A percentile compares a stretch with the other conserved stretches of the same genome.
Evolutionary conservation across 768 basidiomycete species (phyloP).

Genomic region (Tylopilus vinaceipallidus): DNA sequence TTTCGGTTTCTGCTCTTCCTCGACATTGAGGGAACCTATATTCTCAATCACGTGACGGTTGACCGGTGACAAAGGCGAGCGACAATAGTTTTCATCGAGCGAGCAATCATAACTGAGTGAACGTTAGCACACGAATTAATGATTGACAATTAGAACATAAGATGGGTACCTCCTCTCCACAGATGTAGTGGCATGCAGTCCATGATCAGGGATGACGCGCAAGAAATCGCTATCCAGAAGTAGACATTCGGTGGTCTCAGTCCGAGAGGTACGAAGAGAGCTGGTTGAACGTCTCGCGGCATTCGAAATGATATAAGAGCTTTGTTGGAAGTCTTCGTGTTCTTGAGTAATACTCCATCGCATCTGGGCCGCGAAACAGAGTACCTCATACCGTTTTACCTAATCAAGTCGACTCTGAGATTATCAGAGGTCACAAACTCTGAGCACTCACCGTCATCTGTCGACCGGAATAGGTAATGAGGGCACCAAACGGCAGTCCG

Average conservation of each 20-base stretch:
- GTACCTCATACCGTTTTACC: constrained; percentile 29
- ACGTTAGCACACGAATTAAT: not conserved
- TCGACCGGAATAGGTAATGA: constrained; percentile 19
- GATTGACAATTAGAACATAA: not conserved
- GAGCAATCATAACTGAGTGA: constrained; percentile 1
- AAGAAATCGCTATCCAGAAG: constrained; percentile 16
- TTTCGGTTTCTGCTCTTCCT: not conserved
- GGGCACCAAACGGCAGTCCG: constrained; percentile 26
- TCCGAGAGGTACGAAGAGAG: not conserved
- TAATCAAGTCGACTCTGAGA: constrained; percentile 2
- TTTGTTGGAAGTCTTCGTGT: constrained; percentile 13
- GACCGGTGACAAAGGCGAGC: constrained; percentile 19
- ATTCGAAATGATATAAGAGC: constrained; percentile 18
- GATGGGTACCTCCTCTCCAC: constrained; percentile 4
- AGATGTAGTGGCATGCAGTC: not conserved
- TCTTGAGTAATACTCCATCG: constrained; percentile 19
- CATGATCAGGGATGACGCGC: constrained; percentile 16
- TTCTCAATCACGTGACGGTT: constrained; percentile 11
- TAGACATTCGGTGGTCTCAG: not conserved
- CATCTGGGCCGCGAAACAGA: constrained; percentile 29
- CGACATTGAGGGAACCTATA: not conserved
- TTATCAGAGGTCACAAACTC: not conserved
- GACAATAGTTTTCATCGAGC: not conserved
- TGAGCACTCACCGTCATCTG: constrained; percentile 23
- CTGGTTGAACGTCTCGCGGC: not conserved